Evolutionary conservation across 1,139 yeast genomes (phyloP), one percentile per base, ranked within the genome.

Genomic region (Blastobotrys illinoisensis): DNA sequence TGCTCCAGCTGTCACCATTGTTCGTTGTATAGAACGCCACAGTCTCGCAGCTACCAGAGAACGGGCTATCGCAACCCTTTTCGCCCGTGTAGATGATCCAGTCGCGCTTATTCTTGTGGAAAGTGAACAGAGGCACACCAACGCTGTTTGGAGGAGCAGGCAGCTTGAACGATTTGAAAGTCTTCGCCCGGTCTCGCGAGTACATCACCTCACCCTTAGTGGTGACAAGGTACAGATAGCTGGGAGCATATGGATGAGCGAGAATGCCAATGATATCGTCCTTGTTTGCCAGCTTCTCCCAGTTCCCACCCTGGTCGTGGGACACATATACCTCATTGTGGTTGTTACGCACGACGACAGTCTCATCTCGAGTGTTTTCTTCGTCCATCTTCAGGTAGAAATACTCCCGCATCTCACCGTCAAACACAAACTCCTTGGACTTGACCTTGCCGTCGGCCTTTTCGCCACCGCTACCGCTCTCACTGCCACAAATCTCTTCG

Each of bases 61-160:
- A 74, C 7, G 73, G 65, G 18, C 70, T 65, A 9, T 76, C 79
- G 67, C 96, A 87, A 21, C 78, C 76, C 49, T 78, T 78, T 50
- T 79, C 79, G 1, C 93, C 88, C 62, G 81, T 80, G 79, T 86
- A 86, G 23, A 91, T 82, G 59, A 88, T 80, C 67, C 82, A 78
- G n/a, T 78, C 70, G 0, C 79, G 63, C 55, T 81, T 75, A 1
- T 69, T 70, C 43, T 82, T 81, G 67, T 83, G 85, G 77, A 85
- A 91, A 14, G 79, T 73, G 58, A 84, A 71, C 47, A 74, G 63
- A 9, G 77, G 73, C 65, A 69, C 63, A 2, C 75, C 75, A 21
- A 21, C 48, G 18, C 55, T 45, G 50, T 59, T 59, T 13, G 80
- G 72, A 32, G 74, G 71, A 4, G 78, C 65, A 2, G 97, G 97